phyloP scores from a whole-genome alignment of 306 rosid genomes.

The Comarum palustre region DNA sequence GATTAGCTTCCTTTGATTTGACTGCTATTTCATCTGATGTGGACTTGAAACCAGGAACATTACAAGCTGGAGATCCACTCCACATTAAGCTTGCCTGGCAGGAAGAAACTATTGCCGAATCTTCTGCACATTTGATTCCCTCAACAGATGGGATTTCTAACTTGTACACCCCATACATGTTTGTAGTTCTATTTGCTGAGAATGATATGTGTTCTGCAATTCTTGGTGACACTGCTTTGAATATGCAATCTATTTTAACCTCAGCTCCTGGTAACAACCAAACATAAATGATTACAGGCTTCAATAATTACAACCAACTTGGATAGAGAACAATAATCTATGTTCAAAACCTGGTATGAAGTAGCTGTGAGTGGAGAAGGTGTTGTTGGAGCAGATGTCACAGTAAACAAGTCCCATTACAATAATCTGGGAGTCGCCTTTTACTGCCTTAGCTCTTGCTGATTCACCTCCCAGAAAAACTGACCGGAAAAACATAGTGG shows the following conservation, averaged over 20 bases:
- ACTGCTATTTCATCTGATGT: slow-evolving; percentile 72
- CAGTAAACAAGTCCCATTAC: slow-evolving; percentile 97
- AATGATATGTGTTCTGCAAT: slow-evolving; percentile 68
- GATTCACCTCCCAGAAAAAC: slow-evolving; percentile 49
- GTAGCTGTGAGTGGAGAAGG: slow-evolving; percentile 81
- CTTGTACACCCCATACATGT: slow-evolving; percentile 66
- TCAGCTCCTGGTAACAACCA: slow-evolving; percentile 58
- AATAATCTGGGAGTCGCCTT: slow-evolving; percentile 58
- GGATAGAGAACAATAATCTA: neutral
- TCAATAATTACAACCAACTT: neutral
- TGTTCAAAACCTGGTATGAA: slow-evolving; percentile 52
- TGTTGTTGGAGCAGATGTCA: slow-evolving; percentile 88
- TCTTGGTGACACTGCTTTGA: slow-evolving; percentile 63
- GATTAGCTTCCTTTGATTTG: slow-evolving; percentile 67
- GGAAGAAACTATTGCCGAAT: slow-evolving; percentile 65
- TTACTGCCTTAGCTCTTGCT: slow-evolving; percentile 30
- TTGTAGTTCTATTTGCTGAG: slow-evolving; percentile 87
- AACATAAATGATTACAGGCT: neutral
- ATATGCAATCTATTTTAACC: slow-evolving; percentile 71
- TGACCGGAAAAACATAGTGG: slow-evolving; percentile 37
- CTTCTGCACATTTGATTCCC: slow-evolving; percentile 89
- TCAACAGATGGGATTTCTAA: slow-evolving; percentile 87
- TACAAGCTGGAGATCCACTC: slow-evolving; percentile 69
- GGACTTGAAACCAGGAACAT: slow-evolving; percentile 76
- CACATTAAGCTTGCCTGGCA: slow-evolving; percentile 69